Evolutionary conservation across 352 stramenopile genomes (phyloP).

Genomic region (Blastocystis sp.): DNA sequence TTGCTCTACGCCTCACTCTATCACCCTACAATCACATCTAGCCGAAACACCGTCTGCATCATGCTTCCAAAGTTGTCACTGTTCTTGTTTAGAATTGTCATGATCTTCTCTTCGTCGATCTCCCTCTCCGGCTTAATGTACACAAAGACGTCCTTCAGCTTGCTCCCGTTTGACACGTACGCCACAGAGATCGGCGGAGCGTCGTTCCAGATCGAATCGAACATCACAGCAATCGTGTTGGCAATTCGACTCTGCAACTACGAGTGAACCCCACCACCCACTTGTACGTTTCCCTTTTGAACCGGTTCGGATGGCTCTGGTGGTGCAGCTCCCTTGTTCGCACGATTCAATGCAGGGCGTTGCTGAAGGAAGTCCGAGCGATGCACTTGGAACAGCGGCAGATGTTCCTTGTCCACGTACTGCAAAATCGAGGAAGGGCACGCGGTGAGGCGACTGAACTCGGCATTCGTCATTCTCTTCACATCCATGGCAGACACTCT

Average conservation of each 20-base stretch:
- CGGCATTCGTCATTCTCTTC: conserved; percentile 22
- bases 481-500: not conserved
- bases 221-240: conserved; percentile 20
- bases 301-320: not conserved
- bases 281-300: conserved; percentile 1
- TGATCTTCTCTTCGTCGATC: not conserved
- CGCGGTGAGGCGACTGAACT: not conserved
- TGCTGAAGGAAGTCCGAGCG: conserved; percentile 36
- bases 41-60: conserved; percentile 13
- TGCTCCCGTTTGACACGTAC: conserved; percentile 22
- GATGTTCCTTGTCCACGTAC: conserved; percentile 25
- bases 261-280: not conserved
- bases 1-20: conserved; percentile 2
- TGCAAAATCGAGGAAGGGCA: conserved; percentile 18
- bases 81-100: conserved; percentile 9
- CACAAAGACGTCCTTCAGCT: conserved; percentile 40
- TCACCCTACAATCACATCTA: not conserved
- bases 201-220: conserved; percentile 51
- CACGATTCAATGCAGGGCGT: not conserved
- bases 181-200: conserved; percentile 16
- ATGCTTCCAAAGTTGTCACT: conserved; percentile 19
- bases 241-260: conserved; percentile 51
- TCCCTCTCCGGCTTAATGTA: conserved; percentile 2
- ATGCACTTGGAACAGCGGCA: conserved; percentile 37
- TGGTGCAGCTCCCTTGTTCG: not conserved